Base-by-base conservation (phyloP, 208 protist species). In the Leishmania amazonensis region DNA sequence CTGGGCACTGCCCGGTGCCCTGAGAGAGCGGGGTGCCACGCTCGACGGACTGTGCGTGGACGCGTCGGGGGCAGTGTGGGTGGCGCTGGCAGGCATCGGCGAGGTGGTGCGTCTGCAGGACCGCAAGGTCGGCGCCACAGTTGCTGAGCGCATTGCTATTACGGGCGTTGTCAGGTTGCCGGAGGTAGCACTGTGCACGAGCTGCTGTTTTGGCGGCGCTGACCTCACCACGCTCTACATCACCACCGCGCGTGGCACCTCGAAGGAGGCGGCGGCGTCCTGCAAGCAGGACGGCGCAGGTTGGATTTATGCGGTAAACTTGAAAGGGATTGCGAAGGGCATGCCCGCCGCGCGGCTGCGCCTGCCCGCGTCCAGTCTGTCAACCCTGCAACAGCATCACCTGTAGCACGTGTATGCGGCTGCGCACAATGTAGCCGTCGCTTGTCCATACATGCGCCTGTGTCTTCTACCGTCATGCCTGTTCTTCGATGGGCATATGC, bases 161-260 rank as follows among this genome's bases (percentile, higher is more conserved):
- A 80, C 81, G 3, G 77, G 81, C 68, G 78, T 81, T 42, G 80
- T 87, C 45, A 68, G 53, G 9, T 21, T 87, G 68, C 80, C 79
- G 5, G 68, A 60, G 28, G 78, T 80, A 31, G 38, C 67, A 24
- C 54, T 85, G 75, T 67, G 57, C 62, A 88, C 85, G 24, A 81
- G 81, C 58, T 88, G 85, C 76, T 88, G 81, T 79, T 85, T 88
- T 70, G 85, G 85, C 35, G 81, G 75, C 15, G 71, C 51, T 1
- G 81, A 83, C 53, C 78, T 85, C 35, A 75, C 73, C 19, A 88
- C 81, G 35, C 75, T 88, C 31, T 88, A 83, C 68, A 88, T 88
- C 38, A 81, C 85, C 35, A 83, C 85, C 7, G 81, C 85, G 31
- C 78, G 83, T 57, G 73, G 78, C 57, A 85, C 82, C 3, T 79